phyloP scores from a whole-genome alignment of 805 yeast species.

The Metschnikowia continentalis region DNA sequence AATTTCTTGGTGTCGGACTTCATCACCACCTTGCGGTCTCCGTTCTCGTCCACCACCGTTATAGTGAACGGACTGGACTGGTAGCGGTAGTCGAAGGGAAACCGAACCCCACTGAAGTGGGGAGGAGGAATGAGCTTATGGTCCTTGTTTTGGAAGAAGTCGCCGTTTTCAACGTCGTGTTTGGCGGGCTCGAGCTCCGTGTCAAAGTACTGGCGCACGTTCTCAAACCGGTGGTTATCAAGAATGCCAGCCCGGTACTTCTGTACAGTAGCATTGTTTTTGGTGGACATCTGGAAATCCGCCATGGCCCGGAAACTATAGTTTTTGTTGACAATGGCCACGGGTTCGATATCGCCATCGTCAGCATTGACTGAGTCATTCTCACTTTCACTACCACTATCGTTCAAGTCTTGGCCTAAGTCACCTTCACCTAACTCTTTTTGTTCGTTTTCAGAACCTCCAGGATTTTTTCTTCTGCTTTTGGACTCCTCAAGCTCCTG shows the following conservation, averaged over 20 bases:
- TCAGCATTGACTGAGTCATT: not conserved
- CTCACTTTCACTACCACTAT: not conserved
- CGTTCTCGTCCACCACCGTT: conserved; percentile 52
- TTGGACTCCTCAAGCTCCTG: conserved; percentile 27
- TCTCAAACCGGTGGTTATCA: conserved; percentile 22
- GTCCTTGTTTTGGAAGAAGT: conserved; percentile 30
- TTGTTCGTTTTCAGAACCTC: not conserved
- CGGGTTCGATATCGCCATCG: conserved; percentile 43
- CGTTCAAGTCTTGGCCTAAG: not conserved
- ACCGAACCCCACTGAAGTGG: conserved; percentile 65
- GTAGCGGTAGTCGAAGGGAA: conserved; percentile 76
- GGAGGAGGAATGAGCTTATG: conserved; percentile 84
- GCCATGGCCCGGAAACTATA: conserved; percentile 80
- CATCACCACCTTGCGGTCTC: conserved; percentile 49
- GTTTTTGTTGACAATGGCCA: conserved; percentile 62
- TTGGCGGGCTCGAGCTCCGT: conserved; percentile 21
- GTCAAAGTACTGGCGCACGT: conserved; percentile 24
- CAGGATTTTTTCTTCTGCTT: not conserved
- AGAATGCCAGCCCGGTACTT: conserved; percentile 26
- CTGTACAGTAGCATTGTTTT: conserved; percentile 41
- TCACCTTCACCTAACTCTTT: not conserved
- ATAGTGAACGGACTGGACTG: conserved; percentile 61
- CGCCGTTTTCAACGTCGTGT: conserved; percentile 25
- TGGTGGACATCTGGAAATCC: conserved; percentile 75
- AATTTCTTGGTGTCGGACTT: conserved; percentile 46